Percentiles rank a stretch among this genome's conserved stretches.
Conservation (phyloP, 495 filamentous ascomycete genomes). For the Hypoxylon fragiforme region DNA sequence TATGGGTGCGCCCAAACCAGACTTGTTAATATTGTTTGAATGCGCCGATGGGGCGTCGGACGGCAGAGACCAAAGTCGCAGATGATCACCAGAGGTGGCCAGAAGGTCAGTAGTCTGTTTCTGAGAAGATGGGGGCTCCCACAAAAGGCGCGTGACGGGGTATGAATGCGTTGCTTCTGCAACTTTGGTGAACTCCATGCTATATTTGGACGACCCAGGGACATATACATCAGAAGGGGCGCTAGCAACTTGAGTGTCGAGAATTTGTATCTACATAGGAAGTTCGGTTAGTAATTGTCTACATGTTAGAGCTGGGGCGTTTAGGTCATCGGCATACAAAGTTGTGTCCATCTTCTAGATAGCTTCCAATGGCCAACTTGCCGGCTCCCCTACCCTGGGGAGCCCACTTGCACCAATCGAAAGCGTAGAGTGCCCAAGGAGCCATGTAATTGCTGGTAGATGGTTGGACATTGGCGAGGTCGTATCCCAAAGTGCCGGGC, state of each 20-base stretch:
- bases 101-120: conserved; percentile 96
- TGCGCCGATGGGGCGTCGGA: conserved; percentile 57
- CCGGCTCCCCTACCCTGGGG: conserved; percentile 76
- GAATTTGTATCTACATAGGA: conserved; percentile 83
- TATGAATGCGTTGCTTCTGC: conserved; percentile 98
- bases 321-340: conserved; percentile 63
- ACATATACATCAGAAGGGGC: conserved; percentile 72
- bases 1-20: conserved; percentile 63
- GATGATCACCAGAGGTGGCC: conserved; percentile 94
- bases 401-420: conserved; percentile 99
- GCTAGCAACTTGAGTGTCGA: conserved; percentile 79
- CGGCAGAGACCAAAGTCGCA: conserved; percentile 88
- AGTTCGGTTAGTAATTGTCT: conserved; percentile 1
- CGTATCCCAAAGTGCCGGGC: conserved; percentile 57
- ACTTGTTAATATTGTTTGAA: conserved; percentile 76
- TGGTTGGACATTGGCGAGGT: conserved; percentile 52
- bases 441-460: conserved; percentile 84
- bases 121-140: conserved; percentile 96
- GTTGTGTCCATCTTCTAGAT: conserved; percentile 96
- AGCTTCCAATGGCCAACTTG: conserved; percentile 93
- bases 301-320: neutral
- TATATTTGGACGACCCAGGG: conserved; percentile 69
- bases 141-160: conserved; percentile 92
- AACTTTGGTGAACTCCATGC: conserved; percentile 89
- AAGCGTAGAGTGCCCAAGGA: conserved; percentile 92